Base-by-base conservation (phyloP, 768 basidiomycete species). In the Lepiota subincarnata region DNA sequence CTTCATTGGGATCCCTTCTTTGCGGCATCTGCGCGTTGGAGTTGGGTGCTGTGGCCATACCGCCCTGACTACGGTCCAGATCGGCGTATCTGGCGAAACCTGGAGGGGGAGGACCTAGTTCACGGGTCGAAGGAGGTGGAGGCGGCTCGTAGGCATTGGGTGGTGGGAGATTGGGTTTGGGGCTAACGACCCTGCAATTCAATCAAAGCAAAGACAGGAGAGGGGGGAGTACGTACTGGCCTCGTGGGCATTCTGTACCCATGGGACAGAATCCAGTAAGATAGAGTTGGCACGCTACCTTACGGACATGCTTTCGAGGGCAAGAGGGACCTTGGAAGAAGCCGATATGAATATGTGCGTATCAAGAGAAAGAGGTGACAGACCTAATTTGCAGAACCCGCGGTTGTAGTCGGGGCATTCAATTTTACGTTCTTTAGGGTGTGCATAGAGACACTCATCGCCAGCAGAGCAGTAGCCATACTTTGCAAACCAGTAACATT, bases 401-500 rank as follows among this genome's bases (percentile, higher is more conserved):
- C 96, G 78, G 59, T 88, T 88, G 68, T 95, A 99, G 67, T 97
- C 93, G 36, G 93, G 93, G 66, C 97, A 99, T 65, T 96, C 94
- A 3, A 91, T 83, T 53, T 84, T 81, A 47, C 94, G 80, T 69
- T 94, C 92, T 67, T 93, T 92, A 11, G 92, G 93, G 65, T 96
- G 92, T 13, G 92, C 91, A 67, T 98, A 99, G 60, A 99, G 75
- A 67, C 97, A 99, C 69, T 98, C 95, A 61, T 96, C 94, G 53
- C 97, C 96, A 16, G 94, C 87, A 20, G 92, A 91, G 68, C 97
- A 98, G 69, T 94, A 98, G 13, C 97, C 97, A 63, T 93, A 95
- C 69, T 96, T 97, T 48, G 92, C 92, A 68, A 86, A 98, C 94
- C 94, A 98, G 87, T 93, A 97, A 64, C 97, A 98, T 67, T 98